phyloP scores from a whole-genome alignment of 1,284 basidiomycete genomes.

The Puccinia coronata region DNA sequence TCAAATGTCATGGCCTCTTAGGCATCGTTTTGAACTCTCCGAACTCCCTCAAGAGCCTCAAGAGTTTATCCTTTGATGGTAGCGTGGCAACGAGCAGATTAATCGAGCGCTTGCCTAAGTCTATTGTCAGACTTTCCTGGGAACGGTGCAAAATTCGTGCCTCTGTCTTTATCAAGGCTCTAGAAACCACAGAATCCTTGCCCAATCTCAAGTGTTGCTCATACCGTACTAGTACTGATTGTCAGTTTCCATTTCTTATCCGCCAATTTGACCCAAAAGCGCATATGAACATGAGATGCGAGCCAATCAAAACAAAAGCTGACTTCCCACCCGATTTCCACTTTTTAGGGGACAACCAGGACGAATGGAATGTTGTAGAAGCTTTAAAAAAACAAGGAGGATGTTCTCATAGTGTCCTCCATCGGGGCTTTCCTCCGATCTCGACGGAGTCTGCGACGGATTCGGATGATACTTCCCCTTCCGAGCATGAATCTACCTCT shows the following conservation, averaged over 20 bases:
- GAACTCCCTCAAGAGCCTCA: background rate
- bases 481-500: no score
- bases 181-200: background rate
- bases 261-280: no score
- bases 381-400: background rate
- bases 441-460: no score
- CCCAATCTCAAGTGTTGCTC: constrained; percentile 10
- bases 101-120: background rate
- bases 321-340: background rate
- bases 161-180: background rate
- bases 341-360: no score
- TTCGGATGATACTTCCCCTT: no score
- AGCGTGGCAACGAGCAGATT: background rate
- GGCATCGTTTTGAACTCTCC: background rate
- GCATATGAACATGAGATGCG: no score
- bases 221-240: background rate
- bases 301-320: no score
- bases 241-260: background rate
- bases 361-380: background rate
- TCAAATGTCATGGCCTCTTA: background rate
- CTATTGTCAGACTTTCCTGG: background rate
- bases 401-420: background rate
- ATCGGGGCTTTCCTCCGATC: no score
- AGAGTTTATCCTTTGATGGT: background rate
- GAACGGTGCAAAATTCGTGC: background rate